Percentiles rank a stretch among this genome's conserved stretches.
Conservation (phyloP, 495 filamentous ascomycete species). For the Glonium stellatum region DNA sequence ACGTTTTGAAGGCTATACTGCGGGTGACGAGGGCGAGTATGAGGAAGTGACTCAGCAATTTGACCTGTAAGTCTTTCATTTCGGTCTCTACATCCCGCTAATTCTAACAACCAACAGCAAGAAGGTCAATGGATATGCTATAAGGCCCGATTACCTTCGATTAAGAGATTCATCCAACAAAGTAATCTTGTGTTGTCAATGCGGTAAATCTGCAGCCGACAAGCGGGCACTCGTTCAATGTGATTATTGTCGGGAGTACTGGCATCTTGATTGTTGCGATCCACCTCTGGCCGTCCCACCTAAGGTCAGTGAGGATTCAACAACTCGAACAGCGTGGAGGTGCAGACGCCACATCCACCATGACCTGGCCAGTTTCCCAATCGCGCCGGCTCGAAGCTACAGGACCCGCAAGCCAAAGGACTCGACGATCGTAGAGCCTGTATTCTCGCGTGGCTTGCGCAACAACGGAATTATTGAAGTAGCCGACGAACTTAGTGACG, state of each 20-base stretch:
- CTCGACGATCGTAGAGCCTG: conserved; percentile 41
- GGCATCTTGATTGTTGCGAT: conserved; percentile 88
- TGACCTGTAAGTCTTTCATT: conserved; percentile 22
- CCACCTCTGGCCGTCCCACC: conserved; percentile 77
- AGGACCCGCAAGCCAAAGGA: conserved; percentile 50
- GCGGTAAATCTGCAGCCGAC: conserved; percentile 13
- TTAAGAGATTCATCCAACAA: conserved; percentile 49
- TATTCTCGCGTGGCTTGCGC: conserved; percentile 50
- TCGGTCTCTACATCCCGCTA: conserved; percentile 6
- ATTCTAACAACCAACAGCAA: conserved; percentile 12
- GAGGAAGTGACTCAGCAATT: conserved; percentile 51
- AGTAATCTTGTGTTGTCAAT: conserved; percentile 52
- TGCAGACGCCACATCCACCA: conserved; percentile 81
- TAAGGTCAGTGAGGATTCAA: conserved; percentile 37
- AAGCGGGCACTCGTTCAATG: conserved; percentile 33
- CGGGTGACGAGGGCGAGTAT: conserved; percentile 71
- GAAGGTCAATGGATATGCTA: conserved; percentile 25
- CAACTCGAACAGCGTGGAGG: conserved; percentile 62
- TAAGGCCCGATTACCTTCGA: conserved; percentile 50
- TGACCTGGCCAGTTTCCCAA: conserved; percentile 35
- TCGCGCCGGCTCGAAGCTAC: conserved; percentile 6
- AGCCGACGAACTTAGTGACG: conserved; percentile 55
- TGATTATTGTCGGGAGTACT: conserved; percentile 69
- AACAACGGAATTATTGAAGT: conserved; percentile 80
- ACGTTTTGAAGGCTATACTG: conserved; percentile 65